Evolutionary conservation across 2,329 filamentous ascomycete genomes (phyloP).

Genomic region (Chalara sp.): DNA sequence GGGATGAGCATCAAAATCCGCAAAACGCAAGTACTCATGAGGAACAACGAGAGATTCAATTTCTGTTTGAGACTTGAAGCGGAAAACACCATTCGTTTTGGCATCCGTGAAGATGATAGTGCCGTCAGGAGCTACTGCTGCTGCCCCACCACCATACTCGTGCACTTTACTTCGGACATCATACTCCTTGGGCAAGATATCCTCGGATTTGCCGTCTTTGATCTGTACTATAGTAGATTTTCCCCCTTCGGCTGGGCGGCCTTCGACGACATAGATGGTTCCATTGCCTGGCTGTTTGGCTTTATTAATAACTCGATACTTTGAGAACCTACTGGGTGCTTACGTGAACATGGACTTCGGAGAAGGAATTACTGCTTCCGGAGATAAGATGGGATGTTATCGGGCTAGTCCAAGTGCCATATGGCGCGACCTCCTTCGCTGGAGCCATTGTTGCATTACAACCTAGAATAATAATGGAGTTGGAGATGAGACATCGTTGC

Average conservation of each 20-base stretch:
- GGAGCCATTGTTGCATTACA: slow-evolving; percentile 5
- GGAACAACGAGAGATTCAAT: slow-evolving; percentile 29
- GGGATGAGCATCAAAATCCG: slow-evolving; percentile 38
- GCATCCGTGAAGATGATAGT: slow-evolving; percentile 40
- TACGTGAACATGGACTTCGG: slow-evolving; percentile 21
- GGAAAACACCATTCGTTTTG: slow-evolving; percentile 34
- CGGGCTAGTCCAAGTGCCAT: slow-evolving; percentile 33
- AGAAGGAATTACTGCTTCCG: slow-evolving; percentile 26
- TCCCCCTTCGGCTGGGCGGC: slow-evolving; percentile 30
- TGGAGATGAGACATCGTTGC: too few relatives aligned
- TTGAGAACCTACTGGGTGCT: not conserved
- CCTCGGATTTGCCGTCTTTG: slow-evolving; percentile 24
- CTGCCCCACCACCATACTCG: slow-evolving; percentile 45
- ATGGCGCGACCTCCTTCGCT: slow-evolving; percentile 19
- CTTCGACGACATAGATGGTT: slow-evolving; percentile 30
- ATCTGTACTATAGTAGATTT: slow-evolving; percentile 39
- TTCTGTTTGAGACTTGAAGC: slow-evolving; percentile 33
- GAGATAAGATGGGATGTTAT: slow-evolving; percentile 30
- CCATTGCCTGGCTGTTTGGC: slow-evolving; percentile 18
- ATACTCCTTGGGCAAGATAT: slow-evolving; percentile 37
- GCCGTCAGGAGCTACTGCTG: slow-evolving; percentile 32
- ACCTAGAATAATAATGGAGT: too few relatives aligned
- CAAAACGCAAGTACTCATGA: slow-evolving; percentile 33
- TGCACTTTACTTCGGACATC: slow-evolving; percentile 41
- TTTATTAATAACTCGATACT: slow-evolving; percentile 4